phyloP scores from a whole-genome alignment of 2,329 filamentous ascomycete species.

The Claviceps citrina region DNA sequence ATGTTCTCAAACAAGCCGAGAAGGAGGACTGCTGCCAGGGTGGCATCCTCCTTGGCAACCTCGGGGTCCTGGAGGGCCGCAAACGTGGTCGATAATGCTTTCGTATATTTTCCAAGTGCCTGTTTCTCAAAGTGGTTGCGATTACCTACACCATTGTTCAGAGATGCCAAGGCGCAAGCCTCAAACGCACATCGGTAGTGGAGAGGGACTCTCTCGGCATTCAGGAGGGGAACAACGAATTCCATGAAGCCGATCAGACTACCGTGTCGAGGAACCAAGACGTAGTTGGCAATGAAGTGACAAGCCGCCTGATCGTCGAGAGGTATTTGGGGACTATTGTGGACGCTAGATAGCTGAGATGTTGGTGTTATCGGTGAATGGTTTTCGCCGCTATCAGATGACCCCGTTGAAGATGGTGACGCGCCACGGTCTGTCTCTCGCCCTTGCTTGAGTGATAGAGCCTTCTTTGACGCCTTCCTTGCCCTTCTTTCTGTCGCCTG shows the following conservation, averaged over 20 bases:
- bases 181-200: conserved; percentile 42
- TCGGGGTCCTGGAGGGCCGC: conserved; percentile 35
- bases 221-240: conserved; percentile 41
- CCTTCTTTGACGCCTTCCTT: conserved; percentile 38
- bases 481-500: conserved; percentile 49
- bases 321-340: conserved; percentile 26
- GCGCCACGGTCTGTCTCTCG: conserved; percentile 11
- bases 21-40: conserved; percentile 43
- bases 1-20: conserved; percentile 48
- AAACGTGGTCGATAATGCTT: conserved; percentile 37
- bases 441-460: conserved; percentile 21
- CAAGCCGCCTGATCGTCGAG: conserved; percentile 40
- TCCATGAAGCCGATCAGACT: conserved; percentile 41
- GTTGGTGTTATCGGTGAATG: conserved; percentile 8
- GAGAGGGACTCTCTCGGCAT: conserved; percentile 24
- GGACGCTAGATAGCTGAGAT: conserved; percentile 10
- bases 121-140: conserved; percentile 19
- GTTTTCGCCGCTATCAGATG: conserved; percentile 3
- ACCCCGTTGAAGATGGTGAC: conserved; percentile 9
- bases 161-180: conserved; percentile 41
- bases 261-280: conserved; percentile 37
- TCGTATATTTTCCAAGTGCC: conserved; percentile 38
- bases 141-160: conserved; percentile 33
- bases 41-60: conserved; percentile 37
- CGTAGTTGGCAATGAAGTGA: conserved; percentile 46